These are phyloP conservation scores for Pulveroboletus sp. DNA, from an alignment of 768 basidiomycete species.

Conservation along the genomic window DNA sequence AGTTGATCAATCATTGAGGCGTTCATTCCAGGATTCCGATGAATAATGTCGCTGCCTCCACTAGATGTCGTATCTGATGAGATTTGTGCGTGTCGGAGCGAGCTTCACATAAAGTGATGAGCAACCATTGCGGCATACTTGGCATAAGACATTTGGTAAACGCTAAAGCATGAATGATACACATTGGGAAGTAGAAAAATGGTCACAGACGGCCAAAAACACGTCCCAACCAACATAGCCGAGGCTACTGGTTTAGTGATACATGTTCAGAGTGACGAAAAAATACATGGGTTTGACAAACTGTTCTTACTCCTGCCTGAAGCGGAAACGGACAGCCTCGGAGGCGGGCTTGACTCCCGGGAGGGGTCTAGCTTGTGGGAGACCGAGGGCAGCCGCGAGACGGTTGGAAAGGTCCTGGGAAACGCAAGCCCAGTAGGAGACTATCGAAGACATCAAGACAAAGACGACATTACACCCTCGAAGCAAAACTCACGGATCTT, in stretches of 20 bases:
- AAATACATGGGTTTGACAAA: neutral
- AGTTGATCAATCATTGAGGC: too few species aligned
- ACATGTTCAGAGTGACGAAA: conserved; percentile 1
- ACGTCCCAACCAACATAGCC: too few species aligned
- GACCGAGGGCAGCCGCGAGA: conserved; percentile 70
- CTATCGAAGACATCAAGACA: conserved; percentile 31
- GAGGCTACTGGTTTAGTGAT: neutral
- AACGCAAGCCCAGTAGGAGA: conserved; percentile 76
- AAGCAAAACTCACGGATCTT: conserved; percentile 53
- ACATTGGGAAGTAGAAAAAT: too few species aligned
- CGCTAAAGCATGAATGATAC: too few species aligned
- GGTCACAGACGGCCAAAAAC: too few species aligned
- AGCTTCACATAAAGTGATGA: too few species aligned
- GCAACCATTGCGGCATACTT: too few species aligned
- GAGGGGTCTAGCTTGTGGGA: conserved; percentile 53
- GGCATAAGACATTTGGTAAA: too few species aligned
- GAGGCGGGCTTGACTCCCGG: conserved; percentile 49
- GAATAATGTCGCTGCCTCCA: too few species aligned
- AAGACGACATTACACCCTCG: neutral
- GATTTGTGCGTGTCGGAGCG: too few species aligned
- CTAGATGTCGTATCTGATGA: too few species aligned
- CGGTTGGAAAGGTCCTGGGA: conserved; percentile 70
- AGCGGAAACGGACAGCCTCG: conserved; percentile 52
- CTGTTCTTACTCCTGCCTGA: conserved; percentile 2
- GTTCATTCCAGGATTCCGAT: too few species aligned